phyloP scores from a whole-genome alignment of 768 basidiomycete genomes.

The Termitomyces sp. region DNA sequence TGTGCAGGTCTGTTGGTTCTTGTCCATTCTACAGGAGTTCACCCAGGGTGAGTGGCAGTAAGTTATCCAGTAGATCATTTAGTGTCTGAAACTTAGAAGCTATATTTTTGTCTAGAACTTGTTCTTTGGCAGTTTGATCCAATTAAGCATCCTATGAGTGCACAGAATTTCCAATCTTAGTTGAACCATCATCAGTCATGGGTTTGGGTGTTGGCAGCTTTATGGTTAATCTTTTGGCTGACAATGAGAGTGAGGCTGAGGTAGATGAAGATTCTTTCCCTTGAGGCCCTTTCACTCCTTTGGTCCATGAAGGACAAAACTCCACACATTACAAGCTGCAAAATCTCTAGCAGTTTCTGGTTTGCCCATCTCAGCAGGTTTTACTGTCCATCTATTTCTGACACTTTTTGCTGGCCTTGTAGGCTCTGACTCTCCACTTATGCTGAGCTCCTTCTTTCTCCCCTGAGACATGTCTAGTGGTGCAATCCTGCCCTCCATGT shows the following conservation, averaged over 20 bases:
- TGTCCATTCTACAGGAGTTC: neutral
- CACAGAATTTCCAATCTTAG: too few species aligned
- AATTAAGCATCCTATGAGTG: too few species aligned
- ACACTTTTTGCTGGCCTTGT: too few species aligned
- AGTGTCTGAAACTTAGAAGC: too few species aligned
- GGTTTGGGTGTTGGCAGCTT: neutral
- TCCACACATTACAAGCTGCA: rapidly evolving
- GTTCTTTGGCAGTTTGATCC: neutral
- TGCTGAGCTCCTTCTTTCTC: too few species aligned
- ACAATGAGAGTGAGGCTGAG: too few species aligned
- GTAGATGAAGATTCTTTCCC: too few species aligned
- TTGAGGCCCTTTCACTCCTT: neutral
- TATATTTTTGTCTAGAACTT: neutral
- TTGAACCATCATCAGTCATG: neutral
- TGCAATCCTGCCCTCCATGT: too few species aligned
- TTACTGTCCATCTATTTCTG: too few species aligned
- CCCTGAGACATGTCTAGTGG: too few species aligned
- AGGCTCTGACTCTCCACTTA: too few species aligned
- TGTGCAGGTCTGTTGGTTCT: neutral
- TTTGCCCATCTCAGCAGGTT: neutral
- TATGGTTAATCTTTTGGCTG: neutral
- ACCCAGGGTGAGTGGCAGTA: neutral
- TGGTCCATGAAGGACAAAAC: neutral
- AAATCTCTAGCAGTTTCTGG: neutral
- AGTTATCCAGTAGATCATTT: too few species aligned